Evolutionary conservation across 495 filamentous ascomycete species (phyloP), one percentile per base, ranked within the genome.

Genomic region (Aspergillus ellipticus): DNA sequence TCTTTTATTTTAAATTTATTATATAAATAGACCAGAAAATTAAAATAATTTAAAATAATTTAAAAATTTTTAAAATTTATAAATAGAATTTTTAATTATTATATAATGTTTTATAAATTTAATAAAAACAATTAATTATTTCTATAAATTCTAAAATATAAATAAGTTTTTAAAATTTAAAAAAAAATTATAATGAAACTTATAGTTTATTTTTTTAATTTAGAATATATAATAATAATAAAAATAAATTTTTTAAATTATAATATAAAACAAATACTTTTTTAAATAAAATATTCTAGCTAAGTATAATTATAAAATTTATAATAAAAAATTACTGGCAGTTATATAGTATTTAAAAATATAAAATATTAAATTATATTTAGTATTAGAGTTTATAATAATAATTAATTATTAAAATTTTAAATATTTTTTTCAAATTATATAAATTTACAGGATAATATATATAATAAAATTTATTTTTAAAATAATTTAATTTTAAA

Each of bases 211-310:
- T n/a, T n/a, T n/a, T n/a, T n/a, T n/a, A n/a, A n/a, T n/a, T n/a
- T n/a, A n/a, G n/a, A n/a, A n/a, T n/a, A n/a, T n/a, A n/a, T n/a
- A 52, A 52, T 52, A 41, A 24, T 52, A 39, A 15, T 41, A 42
- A 16, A 53, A 45, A 43, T 31, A 53, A 15, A 43, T 29, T 43
- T 3, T 29, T 43, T 43, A 15, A 43, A 33, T 45, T 46, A 54
- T 54, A 46, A 54, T 54, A 54, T 46, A 28, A 31, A 33, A 33
- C 31, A 46, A 28, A 31, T n/a, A 41, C 21, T 33, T 20, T 46
- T 5, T 11, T 47, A 54, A 37, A 20, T 33, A 51, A 20, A 51
- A 51, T 33, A 35, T 35, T 20, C 26, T 20, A 33, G 29, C 4
- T 17, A 20, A 51, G 11, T 51, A 51, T 51, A 51, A 51, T 37